These are phyloP conservation scores for Penicillium nordicum DNA, from an alignment of 2,329 filamentous ascomycete species.

Conservation along the genomic window DNA sequence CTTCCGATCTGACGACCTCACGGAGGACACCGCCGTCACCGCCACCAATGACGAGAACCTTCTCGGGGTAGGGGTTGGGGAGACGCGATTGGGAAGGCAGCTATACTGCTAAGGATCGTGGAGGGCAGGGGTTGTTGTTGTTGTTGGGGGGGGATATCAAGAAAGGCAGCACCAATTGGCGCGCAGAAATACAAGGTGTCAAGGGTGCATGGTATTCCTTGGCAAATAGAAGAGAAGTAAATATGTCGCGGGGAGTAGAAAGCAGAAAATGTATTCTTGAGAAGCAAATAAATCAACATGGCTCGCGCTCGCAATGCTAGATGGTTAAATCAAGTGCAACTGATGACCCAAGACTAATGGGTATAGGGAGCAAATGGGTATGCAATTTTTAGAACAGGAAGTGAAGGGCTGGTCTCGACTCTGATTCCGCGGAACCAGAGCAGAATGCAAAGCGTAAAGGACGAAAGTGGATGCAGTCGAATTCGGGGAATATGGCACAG, in stretches of 20 bases:
- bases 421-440: conserved; percentile 16
- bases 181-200: conserved; percentile 18
- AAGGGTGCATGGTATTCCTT: conserved; percentile 12
- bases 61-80: background rate
- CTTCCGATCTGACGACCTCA: no score
- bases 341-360: conserved; percentile 30
- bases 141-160: conserved; percentile 15
- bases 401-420: conserved; percentile 23
- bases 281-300: conserved; percentile 30
- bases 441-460: conserved; percentile 22
- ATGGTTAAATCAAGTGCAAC: conserved; percentile 38
- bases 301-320: conserved; percentile 49
- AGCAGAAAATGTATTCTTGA: conserved; percentile 18
- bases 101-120: conserved; percentile 22
- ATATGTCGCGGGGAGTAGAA: conserved; percentile 4
- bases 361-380: conserved; percentile 34
- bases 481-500: conserved; percentile 18
- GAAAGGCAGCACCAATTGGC: conserved; percentile 22
- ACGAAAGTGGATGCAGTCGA: conserved; percentile 10
- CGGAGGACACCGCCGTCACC: no score
- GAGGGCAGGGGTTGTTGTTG: conserved; percentile 1
- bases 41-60: no score
- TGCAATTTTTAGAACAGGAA: conserved; percentile 33
- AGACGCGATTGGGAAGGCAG: conserved; percentile 12
- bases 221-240: conserved; percentile 17